Base-by-base conservation (phyloP, 352 stramenopile genomes). In the Pythium myriotylum region DNA sequence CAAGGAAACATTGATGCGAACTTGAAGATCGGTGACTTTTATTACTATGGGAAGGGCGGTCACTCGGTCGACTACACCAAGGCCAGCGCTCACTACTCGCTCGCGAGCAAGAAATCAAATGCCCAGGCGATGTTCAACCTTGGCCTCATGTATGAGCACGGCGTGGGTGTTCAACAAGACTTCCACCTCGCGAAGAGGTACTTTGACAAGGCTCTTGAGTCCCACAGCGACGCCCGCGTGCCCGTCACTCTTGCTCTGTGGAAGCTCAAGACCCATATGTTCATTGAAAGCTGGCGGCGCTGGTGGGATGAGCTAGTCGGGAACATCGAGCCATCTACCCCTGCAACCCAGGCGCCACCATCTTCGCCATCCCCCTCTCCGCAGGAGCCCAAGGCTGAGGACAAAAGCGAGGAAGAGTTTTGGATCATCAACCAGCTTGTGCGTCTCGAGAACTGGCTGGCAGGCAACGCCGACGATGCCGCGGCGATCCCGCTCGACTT, bases 111-210 rank as follows among this genome's bases (percentile, higher is more conserved):
- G 54, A 77, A 79, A 16, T 68, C 83, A 12, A 94, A 96, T 41
- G 81, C 85, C 3, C 89, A 97, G 68, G 92, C 92, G 17, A 86
- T 95, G 73, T 98, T 97, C 70, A 97, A 97, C 54, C 81, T 98
- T 27, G 86, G 85, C 43, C 72, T 85, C 51, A 92, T 94, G 86
- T 94, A 94, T 64, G 83, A 94, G 60, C 81, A 94, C 66, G 86
- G 83, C 23, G 74, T 92, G 20, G 88, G 90, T 12, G 70, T 92
- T 40, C 72, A 90, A 7, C 79, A 95, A 61, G 91, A 97, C 67
- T 94, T 97, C 58, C 79, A 91, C 51, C 53, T 97, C n/a, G 91
- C 92, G 13, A 97, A 98, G 72, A 77, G 89, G 17, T 96, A 95
- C 73, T 97, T 94, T 53, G 89, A 97, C 68, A 79, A 88, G 58